Percentiles rank a stretch among this genome's conserved stretches.
Evolutionary conservation across 345 rosid species (phyloP).

Genomic region (Cardamine chenopodiifolia): DNA sequence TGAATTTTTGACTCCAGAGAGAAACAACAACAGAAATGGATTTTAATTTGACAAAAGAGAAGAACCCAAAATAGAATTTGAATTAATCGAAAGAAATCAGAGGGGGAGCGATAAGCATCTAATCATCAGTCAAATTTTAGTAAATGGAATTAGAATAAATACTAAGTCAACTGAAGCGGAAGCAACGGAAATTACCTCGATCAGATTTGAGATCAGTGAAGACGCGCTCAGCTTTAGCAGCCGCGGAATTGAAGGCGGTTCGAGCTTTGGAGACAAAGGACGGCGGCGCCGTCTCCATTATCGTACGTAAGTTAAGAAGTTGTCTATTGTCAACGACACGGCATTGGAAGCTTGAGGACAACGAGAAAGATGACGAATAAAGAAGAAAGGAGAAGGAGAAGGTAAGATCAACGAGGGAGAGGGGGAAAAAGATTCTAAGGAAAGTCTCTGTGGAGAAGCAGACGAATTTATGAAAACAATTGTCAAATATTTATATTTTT

Average conservation of each 20-base stretch:
- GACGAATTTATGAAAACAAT: constrained; percentile 31
- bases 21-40: constrained; percentile 27
- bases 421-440: neutral
- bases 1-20: constrained; percentile 14
- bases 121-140: constrained; percentile 45
- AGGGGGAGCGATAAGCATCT: constrained; percentile 28
- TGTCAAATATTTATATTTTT: constrained; percentile 27
- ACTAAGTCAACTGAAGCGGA: too few species aligned
- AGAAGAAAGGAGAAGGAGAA: constrained; percentile 15
- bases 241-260: constrained; percentile 91
- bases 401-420: constrained; percentile 36
- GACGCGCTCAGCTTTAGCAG: constrained; percentile 98
- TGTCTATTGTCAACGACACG: constrained; percentile 32
- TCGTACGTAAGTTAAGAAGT: constrained; percentile 37
- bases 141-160: constrained; percentile 41
- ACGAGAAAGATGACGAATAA: neutral
- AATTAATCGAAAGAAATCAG: constrained; percentile 25
- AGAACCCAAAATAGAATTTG: constrained; percentile 31
- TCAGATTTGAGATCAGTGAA: constrained; percentile 83
- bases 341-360: constrained; percentile 32
- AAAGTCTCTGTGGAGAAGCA: constrained; percentile 17
- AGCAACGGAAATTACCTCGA: constrained; percentile 55
- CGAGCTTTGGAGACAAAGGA: constrained; percentile 88
- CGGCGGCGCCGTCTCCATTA: constrained; percentile 59
- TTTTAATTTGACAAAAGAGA: constrained; percentile 22